A percentile compares a stretch with the other conserved stretches of the same genome.
These are phyloP conservation scores for Coemansia sp. DNA, from an alignment of 192 early-diverging fungal genomes.

Conservation along the genomic window DNA sequence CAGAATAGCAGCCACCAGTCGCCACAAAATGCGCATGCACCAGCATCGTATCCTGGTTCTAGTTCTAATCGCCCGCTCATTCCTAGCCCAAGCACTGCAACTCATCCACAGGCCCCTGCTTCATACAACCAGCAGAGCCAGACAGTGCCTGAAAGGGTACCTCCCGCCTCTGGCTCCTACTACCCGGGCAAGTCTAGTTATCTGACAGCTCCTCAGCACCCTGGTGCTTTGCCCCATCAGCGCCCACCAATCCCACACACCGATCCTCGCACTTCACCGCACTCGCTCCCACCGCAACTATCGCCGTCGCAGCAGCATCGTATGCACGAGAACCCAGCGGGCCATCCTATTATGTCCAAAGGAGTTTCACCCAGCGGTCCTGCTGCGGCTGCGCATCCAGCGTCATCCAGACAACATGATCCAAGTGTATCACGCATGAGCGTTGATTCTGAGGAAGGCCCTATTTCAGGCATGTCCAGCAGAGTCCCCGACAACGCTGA, in stretches of 20 bases:
- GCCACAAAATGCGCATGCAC: background rate
- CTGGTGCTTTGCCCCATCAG: background rate
- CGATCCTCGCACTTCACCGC: background rate
- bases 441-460: background rate
- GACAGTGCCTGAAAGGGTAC: background rate
- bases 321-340: background rate
- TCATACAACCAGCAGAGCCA: background rate
- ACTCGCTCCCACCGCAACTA: background rate
- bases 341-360: background rate
- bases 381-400: background rate
- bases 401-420: background rate
- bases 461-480: background rate
- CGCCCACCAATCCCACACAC: background rate
- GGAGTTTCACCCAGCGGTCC: background rate
- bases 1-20: background rate
- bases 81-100: background rate
- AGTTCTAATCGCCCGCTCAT: background rate
- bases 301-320: background rate
- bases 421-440: constrained; percentile 5
- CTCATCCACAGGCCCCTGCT: background rate
- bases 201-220: background rate
- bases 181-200: constrained; percentile 2
- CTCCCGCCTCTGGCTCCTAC: background rate
- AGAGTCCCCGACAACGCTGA: constrained; percentile 12
- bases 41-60: background rate